These are phyloP conservation scores for Metschnikowia matae DNA, from an alignment of 805 yeast species.

Conservation along the genomic window DNA sequence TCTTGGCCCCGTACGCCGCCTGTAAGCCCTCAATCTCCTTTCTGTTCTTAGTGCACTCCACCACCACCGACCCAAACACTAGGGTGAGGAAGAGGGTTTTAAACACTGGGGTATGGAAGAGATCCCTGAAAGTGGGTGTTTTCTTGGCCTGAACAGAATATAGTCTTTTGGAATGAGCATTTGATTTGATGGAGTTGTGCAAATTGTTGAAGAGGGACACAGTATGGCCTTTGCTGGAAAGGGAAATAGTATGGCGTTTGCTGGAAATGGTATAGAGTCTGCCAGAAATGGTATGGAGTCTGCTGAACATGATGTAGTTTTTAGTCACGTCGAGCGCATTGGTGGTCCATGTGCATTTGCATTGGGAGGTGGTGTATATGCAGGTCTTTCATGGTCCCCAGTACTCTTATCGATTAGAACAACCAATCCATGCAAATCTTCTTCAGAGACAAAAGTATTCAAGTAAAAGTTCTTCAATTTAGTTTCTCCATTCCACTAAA, in stretches of 20 bases:
- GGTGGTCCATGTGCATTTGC: too few relatives aligned
- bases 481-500: too few relatives aligned
- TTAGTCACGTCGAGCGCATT: not conserved
- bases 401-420: too few relatives aligned
- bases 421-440: too few relatives aligned
- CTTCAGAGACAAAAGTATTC: too few relatives aligned
- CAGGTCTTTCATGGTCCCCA: not conserved
- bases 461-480: too few relatives aligned
- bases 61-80: conserved; percentile 42
- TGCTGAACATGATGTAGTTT: not conserved
- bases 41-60: conserved; percentile 45
- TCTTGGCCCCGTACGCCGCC: conserved; percentile 37
- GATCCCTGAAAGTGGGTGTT: conserved; percentile 24
- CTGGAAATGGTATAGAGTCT: not conserved
- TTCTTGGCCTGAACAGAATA: conserved; percentile 13
- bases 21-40: conserved; percentile 41
- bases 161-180: not conserved
- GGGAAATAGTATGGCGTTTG: too few relatives aligned
- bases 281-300: not conserved
- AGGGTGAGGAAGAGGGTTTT: conserved; percentile 37
- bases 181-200: too few relatives aligned
- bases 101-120: conserved; percentile 32
- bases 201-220: too few relatives aligned
- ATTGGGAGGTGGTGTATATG: not conserved
- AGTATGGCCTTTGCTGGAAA: too few relatives aligned